These are phyloP conservation scores for Lithohypha guttulata DNA, from an alignment of 2,329 filamentous ascomycete species.

Conservation along the genomic window DNA sequence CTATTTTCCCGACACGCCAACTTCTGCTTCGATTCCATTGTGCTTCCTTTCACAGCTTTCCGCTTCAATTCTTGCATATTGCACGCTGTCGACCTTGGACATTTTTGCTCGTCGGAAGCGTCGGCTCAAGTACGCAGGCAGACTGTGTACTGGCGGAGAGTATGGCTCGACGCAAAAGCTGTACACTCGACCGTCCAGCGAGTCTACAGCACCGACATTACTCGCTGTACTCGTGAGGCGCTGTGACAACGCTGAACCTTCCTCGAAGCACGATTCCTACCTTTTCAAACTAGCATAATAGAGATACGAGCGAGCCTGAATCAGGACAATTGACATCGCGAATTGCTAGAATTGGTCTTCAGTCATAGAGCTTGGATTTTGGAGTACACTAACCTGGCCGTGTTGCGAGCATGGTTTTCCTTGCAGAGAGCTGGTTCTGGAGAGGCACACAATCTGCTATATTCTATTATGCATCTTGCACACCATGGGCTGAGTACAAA, in stretches of 20 bases:
- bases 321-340: too few species aligned
- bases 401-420: slow-evolving; percentile 4
- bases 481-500: slow-evolving; percentile 56
- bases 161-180: slow-evolving; percentile 7
- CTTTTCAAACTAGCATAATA: too few species aligned
- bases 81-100: too few species aligned
- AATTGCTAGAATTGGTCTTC: too few species aligned
- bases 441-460: slow-evolving; percentile 40
- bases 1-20: neutral
- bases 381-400: too few species aligned
- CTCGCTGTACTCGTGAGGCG: neutral
- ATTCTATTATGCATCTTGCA: slow-evolving; percentile 40
- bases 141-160: neutral
- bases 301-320: too few species aligned
- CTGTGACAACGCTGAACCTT: neutral
- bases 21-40: too few species aligned
- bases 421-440: slow-evolving; percentile 31
- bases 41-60: too few species aligned
- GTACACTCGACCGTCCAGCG: slow-evolving; percentile 1
- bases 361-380: too few species aligned
- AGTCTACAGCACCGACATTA: slow-evolving; percentile 6
- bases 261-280: neutral
- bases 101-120: too few species aligned
- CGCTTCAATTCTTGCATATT: too few species aligned
- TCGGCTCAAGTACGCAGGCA: neutral